Evolutionary conservation across 2,329 filamentous ascomycete genomes (phyloP).

Genomic region (Penicillium sp.): DNA sequence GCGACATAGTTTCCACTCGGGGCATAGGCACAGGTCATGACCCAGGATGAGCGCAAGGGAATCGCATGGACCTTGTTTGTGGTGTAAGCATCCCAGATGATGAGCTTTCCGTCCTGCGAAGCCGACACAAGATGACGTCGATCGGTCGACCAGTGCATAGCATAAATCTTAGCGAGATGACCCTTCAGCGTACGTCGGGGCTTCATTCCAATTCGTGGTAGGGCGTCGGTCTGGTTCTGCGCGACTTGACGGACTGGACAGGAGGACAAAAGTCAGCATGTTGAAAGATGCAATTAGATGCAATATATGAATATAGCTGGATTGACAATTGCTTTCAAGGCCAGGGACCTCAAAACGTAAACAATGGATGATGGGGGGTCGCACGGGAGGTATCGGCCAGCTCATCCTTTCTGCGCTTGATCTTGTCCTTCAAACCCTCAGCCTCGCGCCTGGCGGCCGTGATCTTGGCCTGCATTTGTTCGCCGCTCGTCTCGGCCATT

Average conservation of each 20-base stretch:
- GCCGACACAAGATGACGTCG: slow-evolving; percentile 94
- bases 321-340: not conserved
- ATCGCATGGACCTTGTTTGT: slow-evolving; percentile 99
- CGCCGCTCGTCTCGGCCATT: slow-evolving; percentile 50
- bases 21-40: slow-evolving; percentile 99
- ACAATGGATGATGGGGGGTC: slow-evolving; percentile 41
- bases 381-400: slow-evolving; percentile 95
- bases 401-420: slow-evolving; percentile 99
- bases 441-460: slow-evolving; percentile 93
- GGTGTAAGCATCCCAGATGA: slow-evolving; percentile 99
- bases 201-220: slow-evolving; percentile 95
- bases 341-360: not conserved
- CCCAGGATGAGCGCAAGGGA: slow-evolving; percentile 94
- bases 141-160: slow-evolving; percentile 99
- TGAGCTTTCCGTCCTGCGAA: slow-evolving; percentile 97
- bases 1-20: slow-evolving; percentile 98
- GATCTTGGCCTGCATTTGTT: slow-evolving; percentile 84
- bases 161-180: slow-evolving; percentile 98
- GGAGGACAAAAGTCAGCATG: slow-evolving; percentile 26
- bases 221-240: slow-evolving; percentile 83
- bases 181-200: slow-evolving; percentile 95
- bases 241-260: slow-evolving; percentile 81
- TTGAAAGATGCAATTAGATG: not conserved
- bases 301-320: too few relatives aligned
- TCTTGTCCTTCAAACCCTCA: slow-evolving; percentile 94